Conservation (phyloP, 2,329 filamentous ascomycete species). For the Cylindrodendrum hubeiense region DNA sequence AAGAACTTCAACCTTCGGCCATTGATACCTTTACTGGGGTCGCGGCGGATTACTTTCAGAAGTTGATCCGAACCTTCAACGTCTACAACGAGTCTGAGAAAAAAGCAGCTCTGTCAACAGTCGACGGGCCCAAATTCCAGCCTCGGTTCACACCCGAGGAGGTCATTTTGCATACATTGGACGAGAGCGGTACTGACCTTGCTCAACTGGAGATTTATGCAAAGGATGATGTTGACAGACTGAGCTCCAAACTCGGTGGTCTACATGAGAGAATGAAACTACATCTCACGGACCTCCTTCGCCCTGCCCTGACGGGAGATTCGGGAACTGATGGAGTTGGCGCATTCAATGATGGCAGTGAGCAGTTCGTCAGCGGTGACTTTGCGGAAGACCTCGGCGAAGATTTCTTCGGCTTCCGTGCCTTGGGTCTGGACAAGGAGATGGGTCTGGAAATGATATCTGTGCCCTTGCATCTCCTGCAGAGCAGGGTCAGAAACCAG, state of each 20-base stretch:
- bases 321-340: conserved; percentile 85
- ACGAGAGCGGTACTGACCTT: conserved; percentile 86
- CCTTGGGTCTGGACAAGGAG: conserved; percentile 91
- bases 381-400: conserved; percentile 98
- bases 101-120: conserved; percentile 64
- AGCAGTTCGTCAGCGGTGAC: conserved; percentile 96
- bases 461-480: conserved; percentile 93
- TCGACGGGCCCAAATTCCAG: conserved; percentile 61
- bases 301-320: conserved; percentile 83
- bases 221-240: conserved; percentile 91
- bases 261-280: conserved; percentile 96
- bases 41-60: conserved; percentile 89
- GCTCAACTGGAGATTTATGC: conserved; percentile 87
- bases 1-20: conserved; percentile 95
- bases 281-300: conserved; percentile 91
- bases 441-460: conserved; percentile 89
- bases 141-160: conserved; percentile 86
- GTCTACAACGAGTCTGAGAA: conserved; percentile 88
- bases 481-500: conserved; percentile 88
- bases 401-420: conserved; percentile 99
- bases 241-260: conserved; percentile 80
- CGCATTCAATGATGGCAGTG: conserved; percentile 95
- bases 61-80: conserved; percentile 83
- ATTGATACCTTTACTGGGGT: conserved; percentile 91
- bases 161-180: conserved; percentile 85